A percentile compares a stretch with the other conserved stretches of the same genome.
Conservation (phyloP, 2,329 filamentous ascomycete species). For the Aspergillus fumigatiaffinis region DNA sequence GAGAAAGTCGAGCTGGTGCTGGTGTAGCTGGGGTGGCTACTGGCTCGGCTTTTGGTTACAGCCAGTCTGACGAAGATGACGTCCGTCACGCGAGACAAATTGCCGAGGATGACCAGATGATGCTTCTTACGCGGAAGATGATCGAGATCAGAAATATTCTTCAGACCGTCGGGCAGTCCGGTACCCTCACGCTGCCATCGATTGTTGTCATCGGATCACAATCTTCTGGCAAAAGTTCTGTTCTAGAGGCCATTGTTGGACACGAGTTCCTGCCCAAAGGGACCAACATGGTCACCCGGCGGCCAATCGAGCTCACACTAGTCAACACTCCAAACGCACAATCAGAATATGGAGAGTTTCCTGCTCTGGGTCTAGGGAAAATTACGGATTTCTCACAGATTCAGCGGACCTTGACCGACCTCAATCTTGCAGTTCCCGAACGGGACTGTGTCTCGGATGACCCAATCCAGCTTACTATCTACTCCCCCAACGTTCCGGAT, state of each 20-base stretch:
- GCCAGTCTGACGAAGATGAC: conserved; percentile 63
- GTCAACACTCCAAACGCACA: conserved; percentile 88
- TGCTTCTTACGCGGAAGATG: conserved; percentile 98
- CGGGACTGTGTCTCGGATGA: conserved; percentile 92
- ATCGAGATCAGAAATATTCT: conserved; percentile 95
- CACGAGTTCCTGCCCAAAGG: conserved; percentile 98
- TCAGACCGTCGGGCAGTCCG: conserved; percentile 87
- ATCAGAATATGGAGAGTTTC: conserved; percentile 93
- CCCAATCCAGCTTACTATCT: conserved; percentile 91
- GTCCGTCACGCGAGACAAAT: conserved; percentile 57
- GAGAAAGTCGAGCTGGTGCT: conserved; percentile 51
- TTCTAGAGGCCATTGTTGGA: conserved; percentile 92
- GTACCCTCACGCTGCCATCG: conserved; percentile 80
- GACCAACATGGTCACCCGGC: conserved; percentile 95
- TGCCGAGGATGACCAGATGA: conserved; percentile 96
- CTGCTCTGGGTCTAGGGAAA: conserved; percentile 81
- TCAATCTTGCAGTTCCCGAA: conserved; percentile 89
- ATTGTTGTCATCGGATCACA: conserved; percentile 99
- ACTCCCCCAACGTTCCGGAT: conserved; percentile 92
- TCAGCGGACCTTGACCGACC: conserved; percentile 87
- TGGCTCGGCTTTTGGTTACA: conserved; percentile 74
- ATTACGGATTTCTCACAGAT: conserved; percentile 81
- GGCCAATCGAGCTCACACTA: conserved; percentile 92
- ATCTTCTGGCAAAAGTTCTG: conserved; percentile 96
- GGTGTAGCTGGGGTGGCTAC: conserved; percentile 66